A percentile compares a stretch with the other conserved stretches of the same genome.
Conservation (phyloP, 331 rosid genomes). For the Stylosanthes scabra region DNA sequence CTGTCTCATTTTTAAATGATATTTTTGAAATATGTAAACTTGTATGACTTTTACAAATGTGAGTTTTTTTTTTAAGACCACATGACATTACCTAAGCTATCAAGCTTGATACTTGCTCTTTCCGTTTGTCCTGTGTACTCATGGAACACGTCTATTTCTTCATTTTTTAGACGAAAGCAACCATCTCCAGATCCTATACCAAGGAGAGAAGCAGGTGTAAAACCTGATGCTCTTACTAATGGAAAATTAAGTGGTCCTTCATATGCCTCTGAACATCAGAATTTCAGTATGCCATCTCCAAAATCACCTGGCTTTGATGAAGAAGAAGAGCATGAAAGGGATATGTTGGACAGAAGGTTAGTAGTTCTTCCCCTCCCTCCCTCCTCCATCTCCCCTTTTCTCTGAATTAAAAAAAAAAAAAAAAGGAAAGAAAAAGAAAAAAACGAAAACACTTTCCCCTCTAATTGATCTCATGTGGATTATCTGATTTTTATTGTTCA, state of each 20-base stretch:
- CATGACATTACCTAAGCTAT: no score
- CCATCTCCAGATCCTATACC: slow-evolving; percentile 79
- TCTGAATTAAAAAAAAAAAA: no score
- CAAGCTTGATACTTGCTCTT: neutral
- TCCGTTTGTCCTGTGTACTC: slow-evolving; percentile 12
- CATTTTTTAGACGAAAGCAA: slow-evolving; percentile 61
- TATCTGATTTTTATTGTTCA: slow-evolving; percentile 9
- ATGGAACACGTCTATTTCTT: slow-evolving; percentile 21
- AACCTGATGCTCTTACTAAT: slow-evolving; percentile 69
- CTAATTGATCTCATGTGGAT: slow-evolving; percentile 1
- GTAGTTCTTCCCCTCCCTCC: neutral
- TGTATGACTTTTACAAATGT: no score
- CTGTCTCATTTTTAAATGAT: no score
- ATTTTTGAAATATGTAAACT: no score
- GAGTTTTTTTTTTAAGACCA: no score
- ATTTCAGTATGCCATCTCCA: slow-evolving; percentile 71
- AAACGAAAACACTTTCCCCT: no score
- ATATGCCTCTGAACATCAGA: slow-evolving; percentile 52
- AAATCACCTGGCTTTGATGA: slow-evolving; percentile 78
- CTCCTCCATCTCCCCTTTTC: no score
- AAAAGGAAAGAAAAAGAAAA: no score
- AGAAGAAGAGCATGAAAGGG: slow-evolving; percentile 60
- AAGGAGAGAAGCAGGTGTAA: slow-evolving; percentile 61
- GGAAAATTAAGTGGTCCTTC: slow-evolving; percentile 83
- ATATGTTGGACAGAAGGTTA: slow-evolving; percentile 78